These are phyloP conservation scores for Crepidotus variabilis DNA, from an alignment of 768 basidiomycete genomes.

Conservation along the genomic window DNA sequence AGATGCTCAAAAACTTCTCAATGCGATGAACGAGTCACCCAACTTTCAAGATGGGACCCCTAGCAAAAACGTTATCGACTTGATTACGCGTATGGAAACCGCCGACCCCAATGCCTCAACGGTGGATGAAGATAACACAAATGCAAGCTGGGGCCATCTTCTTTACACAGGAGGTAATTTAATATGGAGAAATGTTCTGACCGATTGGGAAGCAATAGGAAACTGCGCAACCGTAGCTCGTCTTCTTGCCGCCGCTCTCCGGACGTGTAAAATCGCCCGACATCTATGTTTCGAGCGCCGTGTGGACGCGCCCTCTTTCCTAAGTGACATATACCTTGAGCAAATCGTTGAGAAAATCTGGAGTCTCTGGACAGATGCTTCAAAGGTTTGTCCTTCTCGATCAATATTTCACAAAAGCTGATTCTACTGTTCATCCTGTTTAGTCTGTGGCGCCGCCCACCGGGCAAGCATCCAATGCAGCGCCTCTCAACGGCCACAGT, in stretches of 20 bases:
- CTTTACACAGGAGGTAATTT: conserved; percentile 6
- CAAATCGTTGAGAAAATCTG: conserved; percentile 4
- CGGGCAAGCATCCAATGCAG: too few relatives aligned
- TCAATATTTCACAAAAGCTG: too few relatives aligned
- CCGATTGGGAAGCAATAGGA: conserved; percentile 6
- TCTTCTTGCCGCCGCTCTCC: conserved; percentile 8
- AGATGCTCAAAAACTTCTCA: conserved; percentile 1
- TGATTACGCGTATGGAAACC: conserved; percentile 3
- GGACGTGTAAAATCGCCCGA: conserved; percentile 6
- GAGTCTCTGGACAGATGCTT: conserved; percentile 1
- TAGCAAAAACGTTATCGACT: conserved; percentile 1
- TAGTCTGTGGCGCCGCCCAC: too few relatives aligned
- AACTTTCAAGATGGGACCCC: background rate
- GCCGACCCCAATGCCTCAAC: conserved; percentile 1
- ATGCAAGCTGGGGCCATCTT: conserved; percentile 8
- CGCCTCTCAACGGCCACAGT: too few relatives aligned
- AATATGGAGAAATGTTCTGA: background rate
- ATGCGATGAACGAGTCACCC: background rate
- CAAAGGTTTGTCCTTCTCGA: too few relatives aligned
- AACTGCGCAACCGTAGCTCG: background rate
- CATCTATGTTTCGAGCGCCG: conserved; percentile 7
- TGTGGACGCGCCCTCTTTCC: background rate
- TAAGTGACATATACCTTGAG: conserved; percentile 7
- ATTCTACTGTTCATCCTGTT: too few relatives aligned
- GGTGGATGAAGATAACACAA: conserved; percentile 7